Base-by-base conservation (phyloP, 73 alveolate species). In the Paramecium biaurelia region DNA sequence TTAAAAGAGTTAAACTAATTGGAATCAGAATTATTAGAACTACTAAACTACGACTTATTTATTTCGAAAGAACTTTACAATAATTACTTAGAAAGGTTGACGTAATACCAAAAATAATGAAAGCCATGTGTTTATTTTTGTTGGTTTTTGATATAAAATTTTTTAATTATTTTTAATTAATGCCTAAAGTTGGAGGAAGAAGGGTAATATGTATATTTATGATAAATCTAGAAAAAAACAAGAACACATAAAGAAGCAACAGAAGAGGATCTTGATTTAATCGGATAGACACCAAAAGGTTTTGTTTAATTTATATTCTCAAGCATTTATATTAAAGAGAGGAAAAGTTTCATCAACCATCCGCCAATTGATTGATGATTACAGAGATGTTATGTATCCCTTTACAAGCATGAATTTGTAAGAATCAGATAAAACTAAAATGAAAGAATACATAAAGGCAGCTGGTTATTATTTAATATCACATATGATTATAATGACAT, bases 401-500 rank as follows among this genome's bases (percentile, higher is more conserved):
- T 70, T 70, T 23, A 89, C 94, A 43, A 63, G 68, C 57, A 89
- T 89, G 94, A 93, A 95, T 76, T 85, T 95, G 76, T 85, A 95
- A 93, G 98, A 95, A 85, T 85, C 95, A 12, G 93, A 93, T 28
- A 92, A 93, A 95, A 94, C 95, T 92, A 95, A 92, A 76, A 93
- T 95, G 56, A 95, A 95, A 92, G 98, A 95, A 88, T 95, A 92
- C 85, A 86, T 95, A 45, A 89, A 95, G 21, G 94, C 96, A 94
- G 96, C 93, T 43, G 95, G 93, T 70, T 92, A 92, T 58, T 95
- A 95, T 92, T 95, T 95, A 57, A 58, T 95, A 79, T 92, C 97
- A 34, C 98, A 95, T 85, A 94, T 95, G 98, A 92, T 94, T 92
- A 92, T 95, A 92, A 85, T 95, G 59, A 95, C 98, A 53, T 92